Evolutionary conservation across 1,284 basidiomycete species (phyloP).

Genomic region (Vanrija sp.): DNA sequence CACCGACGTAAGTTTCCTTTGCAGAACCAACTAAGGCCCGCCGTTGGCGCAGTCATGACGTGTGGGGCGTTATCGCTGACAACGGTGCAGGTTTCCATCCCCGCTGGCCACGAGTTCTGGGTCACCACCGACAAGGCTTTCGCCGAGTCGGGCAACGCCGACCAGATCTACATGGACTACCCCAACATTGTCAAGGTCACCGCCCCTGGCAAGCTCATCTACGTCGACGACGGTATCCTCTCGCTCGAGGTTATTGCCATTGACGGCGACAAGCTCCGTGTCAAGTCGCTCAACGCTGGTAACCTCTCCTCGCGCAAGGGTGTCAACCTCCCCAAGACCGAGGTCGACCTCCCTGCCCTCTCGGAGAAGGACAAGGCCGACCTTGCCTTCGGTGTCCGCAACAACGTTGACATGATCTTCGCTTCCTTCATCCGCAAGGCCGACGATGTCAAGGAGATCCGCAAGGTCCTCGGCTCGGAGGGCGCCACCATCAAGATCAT

Average conservation of each 20-base stretch:
- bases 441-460: slow-evolving; percentile 87
- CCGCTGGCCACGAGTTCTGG: slow-evolving; percentile 91
- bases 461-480: slow-evolving; percentile 81
- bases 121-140: slow-evolving; percentile 82
- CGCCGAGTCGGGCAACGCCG: slow-evolving; percentile 72
- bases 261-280: slow-evolving; percentile 72
- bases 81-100: slow-evolving; percentile 63
- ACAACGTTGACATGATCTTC: slow-evolving; percentile 98
- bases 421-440: slow-evolving; percentile 94
- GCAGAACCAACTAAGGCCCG: too few relatives aligned
- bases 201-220: slow-evolving; percentile 90
- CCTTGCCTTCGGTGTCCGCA: slow-evolving; percentile 91
- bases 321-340: slow-evolving; percentile 97
- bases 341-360: slow-evolving; percentile 94
- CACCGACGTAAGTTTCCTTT: slow-evolving; percentile 64
- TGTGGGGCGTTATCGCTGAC: slow-evolving; percentile 1
- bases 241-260: slow-evolving; percentile 88
- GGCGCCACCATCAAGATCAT: slow-evolving; percentile 95
- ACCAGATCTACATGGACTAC: slow-evolving; percentile 87
- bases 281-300: slow-evolving; percentile 90
- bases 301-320: slow-evolving; percentile 95
- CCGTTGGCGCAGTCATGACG: background rate
- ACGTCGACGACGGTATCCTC: slow-evolving; percentile 93
- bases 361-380: slow-evolving; percentile 98
- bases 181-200: slow-evolving; percentile 93